Conservation (phyloP, 2,329 filamentous ascomycete genomes). For the Neurospora sp. region DNA sequence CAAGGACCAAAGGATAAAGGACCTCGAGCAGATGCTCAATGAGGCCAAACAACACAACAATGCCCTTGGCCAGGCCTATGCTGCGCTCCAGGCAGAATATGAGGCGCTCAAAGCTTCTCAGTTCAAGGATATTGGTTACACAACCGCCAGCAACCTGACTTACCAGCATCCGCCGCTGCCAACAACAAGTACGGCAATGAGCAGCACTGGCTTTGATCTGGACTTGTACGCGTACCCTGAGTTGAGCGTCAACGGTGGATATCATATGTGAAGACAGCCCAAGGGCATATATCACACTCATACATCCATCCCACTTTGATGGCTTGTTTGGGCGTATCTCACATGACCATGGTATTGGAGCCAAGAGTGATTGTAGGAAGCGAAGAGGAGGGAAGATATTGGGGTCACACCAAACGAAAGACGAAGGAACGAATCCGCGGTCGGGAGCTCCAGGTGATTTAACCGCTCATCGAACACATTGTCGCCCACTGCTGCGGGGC, state of each 20-base stretch:
- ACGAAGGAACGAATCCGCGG: neutral
- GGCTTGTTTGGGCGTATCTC: neutral
- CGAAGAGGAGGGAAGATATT: neutral
- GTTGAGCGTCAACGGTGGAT: constrained; percentile 11
- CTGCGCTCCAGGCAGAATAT: constrained; percentile 36
- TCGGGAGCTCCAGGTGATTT: neutral
- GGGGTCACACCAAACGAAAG: neutral
- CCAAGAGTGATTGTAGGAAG: neutral
- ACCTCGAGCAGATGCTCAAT: constrained; percentile 47
- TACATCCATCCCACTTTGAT: neutral
- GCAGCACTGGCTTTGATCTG: constrained; percentile 20
- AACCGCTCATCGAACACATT: neutral
- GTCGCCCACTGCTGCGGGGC: neutral
- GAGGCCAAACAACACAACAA: constrained; percentile 46
- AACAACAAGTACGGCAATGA: constrained; percentile 11
- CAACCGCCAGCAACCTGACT: constrained; percentile 6
- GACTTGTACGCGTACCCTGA: constrained; percentile 24
- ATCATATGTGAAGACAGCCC: constrained; percentile 7
- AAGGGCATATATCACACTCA: neutral
- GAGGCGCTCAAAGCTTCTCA: constrained; percentile 28
- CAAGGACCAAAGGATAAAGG: constrained; percentile 56
- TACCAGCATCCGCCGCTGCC: constrained; percentile 6
- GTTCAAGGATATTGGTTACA: constrained; percentile 16
- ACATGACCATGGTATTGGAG: neutral
- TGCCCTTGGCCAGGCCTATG: constrained; percentile 44